Evolutionary conservation across 257 asterid species (phyloP).

Genomic region (Cynanchum wilfordii): DNA sequence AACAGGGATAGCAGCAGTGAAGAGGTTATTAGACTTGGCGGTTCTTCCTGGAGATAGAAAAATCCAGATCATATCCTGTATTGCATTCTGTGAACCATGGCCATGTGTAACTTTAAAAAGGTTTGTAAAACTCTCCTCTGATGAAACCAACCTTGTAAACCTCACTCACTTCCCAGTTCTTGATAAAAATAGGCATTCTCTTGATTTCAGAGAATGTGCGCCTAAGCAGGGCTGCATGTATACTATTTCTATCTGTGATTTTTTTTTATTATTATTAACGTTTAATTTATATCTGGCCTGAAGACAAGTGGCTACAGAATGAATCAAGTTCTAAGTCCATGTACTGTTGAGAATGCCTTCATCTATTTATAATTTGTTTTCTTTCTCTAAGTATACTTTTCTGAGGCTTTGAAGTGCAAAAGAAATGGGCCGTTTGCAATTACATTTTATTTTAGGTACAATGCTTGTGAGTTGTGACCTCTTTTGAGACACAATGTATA

Average conservation of each 20-base stretch:
- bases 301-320: background rate
- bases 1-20: conserved; percentile 58
- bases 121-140: background rate
- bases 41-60: conserved; percentile 77
- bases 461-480: too few species aligned
- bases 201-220: conserved; percentile 4
- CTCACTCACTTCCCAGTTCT: background rate
- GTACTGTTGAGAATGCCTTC: background rate
- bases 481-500: too few species aligned
- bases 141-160: background rate
- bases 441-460: too few species aligned
- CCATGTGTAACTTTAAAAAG: background rate
- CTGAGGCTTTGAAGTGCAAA: too few species aligned
- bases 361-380: background rate
- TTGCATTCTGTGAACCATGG: background rate
- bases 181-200: background rate
- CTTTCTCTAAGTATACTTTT: background rate
- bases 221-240: conserved; percentile 13
- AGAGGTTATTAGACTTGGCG: conserved; percentile 93
- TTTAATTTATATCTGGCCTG: background rate
- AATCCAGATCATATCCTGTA: background rate
- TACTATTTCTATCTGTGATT: conserved; percentile 6
- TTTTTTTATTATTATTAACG: background rate
- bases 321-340: background rate
- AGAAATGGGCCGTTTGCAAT: too few species aligned